Evolutionary conservation across 1,284 basidiomycete species (phyloP).

Genomic region (Sporisorium reilianum): DNA sequence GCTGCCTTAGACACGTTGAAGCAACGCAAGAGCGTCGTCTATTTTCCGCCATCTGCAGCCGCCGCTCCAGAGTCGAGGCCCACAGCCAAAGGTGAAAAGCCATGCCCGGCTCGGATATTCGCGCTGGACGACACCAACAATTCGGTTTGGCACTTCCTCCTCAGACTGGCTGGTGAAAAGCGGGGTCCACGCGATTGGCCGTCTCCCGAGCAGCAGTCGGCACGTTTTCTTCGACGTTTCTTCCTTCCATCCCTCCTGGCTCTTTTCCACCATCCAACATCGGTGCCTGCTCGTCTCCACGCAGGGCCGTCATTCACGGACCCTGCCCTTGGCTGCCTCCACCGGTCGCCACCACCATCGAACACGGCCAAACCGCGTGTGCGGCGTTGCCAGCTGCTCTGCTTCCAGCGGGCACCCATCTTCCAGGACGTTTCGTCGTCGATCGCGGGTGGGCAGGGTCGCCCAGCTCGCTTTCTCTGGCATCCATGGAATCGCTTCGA

Average conservation of each 20-base stretch:
- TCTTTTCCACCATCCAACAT: not conserved
- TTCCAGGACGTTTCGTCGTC: not conserved
- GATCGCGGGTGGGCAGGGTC: not conserved
- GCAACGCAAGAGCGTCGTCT: not conserved
- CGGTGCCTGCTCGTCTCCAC: not conserved
- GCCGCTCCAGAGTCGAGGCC: not conserved
- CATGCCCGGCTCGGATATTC: not conserved
- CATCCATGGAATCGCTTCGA: constrained; percentile 23
- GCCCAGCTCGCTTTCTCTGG: not conserved
- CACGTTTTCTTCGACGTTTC: not conserved
- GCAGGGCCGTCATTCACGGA: not conserved
- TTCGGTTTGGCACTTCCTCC: not conserved
- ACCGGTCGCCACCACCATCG: not conserved
- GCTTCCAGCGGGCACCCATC: no score
- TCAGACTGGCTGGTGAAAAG: not conserved
- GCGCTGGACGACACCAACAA: not conserved
- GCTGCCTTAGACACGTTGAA: not conserved
- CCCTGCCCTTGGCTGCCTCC: not conserved
- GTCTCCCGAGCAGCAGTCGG: not conserved
- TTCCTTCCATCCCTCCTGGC: not conserved
- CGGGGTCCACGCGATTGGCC: not conserved
- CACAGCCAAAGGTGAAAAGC: not conserved
- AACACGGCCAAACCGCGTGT: not conserved
- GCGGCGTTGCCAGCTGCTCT: not conserved
- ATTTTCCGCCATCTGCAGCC: not conserved